A percentile compares a stretch with the other conserved stretches of the same genome.
These are phyloP conservation scores for Aethionema arabicum DNA, from an alignment of 345 rosid species.

Conservation along the genomic window DNA sequence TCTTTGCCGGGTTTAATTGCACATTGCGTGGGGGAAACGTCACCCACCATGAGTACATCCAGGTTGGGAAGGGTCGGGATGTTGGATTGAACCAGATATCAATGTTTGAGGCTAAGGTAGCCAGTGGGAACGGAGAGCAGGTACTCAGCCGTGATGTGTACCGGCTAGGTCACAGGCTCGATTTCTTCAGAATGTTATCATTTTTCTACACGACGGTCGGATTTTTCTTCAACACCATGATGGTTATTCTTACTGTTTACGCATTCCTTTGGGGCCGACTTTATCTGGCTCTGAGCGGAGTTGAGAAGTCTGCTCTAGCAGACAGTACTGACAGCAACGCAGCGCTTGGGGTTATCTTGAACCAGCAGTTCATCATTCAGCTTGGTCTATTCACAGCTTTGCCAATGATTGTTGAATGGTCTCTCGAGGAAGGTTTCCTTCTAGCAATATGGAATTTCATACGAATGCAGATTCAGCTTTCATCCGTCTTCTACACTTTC, in stretches of 20 bases:
- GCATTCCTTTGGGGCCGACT: conserved; percentile 85
- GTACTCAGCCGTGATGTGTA: conserved; percentile 85
- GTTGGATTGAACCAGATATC: conserved; percentile 88
- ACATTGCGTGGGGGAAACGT: conserved; percentile 91
- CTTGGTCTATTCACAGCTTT: conserved; percentile 82
- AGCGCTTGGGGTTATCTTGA: conserved; percentile 72
- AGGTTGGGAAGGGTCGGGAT: conserved; percentile 92
- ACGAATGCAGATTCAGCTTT: conserved; percentile 83
- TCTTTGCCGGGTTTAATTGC: conserved; percentile 91
- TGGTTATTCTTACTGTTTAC: conserved; percentile 68
- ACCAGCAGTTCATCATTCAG: conserved; percentile 82
- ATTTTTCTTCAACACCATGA: conserved; percentile 68
- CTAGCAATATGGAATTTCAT: conserved; percentile 78
- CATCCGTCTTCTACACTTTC: conserved; percentile 77
- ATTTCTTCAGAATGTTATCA: conserved; percentile 86
- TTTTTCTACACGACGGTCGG: conserved; percentile 76
- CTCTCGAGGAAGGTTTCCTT: conserved; percentile 87
- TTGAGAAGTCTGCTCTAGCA: conserved; percentile 49
- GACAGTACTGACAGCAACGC: conserved; percentile 42
- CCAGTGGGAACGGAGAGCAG: conserved; percentile 96
- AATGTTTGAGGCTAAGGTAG: conserved; percentile 87
- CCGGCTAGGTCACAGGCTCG: conserved; percentile 82
- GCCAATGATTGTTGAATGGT: conserved; percentile 82
- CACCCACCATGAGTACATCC: conserved; percentile 89
- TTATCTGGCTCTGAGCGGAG: conserved; percentile 83